Conservation (phyloP, 495 filamentous ascomycete genomes). For the Cudoniella acicularis region DNA sequence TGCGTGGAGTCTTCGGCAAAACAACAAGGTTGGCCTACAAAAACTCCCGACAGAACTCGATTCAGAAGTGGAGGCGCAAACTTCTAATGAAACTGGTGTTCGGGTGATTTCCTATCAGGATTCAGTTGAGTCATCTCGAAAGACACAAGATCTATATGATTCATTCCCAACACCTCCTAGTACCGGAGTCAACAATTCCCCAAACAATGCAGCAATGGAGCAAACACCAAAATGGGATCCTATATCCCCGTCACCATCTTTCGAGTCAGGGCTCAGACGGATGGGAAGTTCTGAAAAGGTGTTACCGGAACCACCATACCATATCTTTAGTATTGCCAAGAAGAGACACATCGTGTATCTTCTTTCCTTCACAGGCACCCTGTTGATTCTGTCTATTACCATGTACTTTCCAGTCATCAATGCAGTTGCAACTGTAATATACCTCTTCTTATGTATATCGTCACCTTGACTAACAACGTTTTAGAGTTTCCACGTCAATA, state of each 20-base stretch:
- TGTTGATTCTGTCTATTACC: slow-evolving; percentile 31
- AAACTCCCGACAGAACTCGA: not conserved
- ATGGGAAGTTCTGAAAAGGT: not conserved
- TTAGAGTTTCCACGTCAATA: slow-evolving; percentile 25
- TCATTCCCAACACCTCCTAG: not conserved
- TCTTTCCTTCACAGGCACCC: slow-evolving; percentile 34
- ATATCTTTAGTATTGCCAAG: slow-evolving; percentile 30
- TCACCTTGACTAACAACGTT: slow-evolving; percentile 19
- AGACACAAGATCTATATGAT: not conserved
- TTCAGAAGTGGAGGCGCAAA: not conserved
- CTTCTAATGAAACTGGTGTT: not conserved
- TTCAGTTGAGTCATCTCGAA: no score
- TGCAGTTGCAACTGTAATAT: slow-evolving; percentile 10
- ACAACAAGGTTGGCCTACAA: no score
- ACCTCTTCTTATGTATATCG: no score
- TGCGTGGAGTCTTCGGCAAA: no score
- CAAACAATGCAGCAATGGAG: not conserved
- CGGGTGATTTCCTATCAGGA: not conserved
- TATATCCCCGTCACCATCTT: not conserved
- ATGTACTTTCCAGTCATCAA: slow-evolving; percentile 38
- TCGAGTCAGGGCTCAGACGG: not conserved
- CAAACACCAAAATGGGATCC: not conserved
- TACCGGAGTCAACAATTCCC: not conserved
- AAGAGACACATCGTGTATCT: slow-evolving; percentile 35
- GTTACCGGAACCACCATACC: slow-evolving; percentile 17